A percentile compares a stretch with the other conserved stretches of the same genome.
Evolutionary conservation across 495 filamentous ascomycete species (phyloP).

Genomic region (Aspergillus conjunctus): DNA sequence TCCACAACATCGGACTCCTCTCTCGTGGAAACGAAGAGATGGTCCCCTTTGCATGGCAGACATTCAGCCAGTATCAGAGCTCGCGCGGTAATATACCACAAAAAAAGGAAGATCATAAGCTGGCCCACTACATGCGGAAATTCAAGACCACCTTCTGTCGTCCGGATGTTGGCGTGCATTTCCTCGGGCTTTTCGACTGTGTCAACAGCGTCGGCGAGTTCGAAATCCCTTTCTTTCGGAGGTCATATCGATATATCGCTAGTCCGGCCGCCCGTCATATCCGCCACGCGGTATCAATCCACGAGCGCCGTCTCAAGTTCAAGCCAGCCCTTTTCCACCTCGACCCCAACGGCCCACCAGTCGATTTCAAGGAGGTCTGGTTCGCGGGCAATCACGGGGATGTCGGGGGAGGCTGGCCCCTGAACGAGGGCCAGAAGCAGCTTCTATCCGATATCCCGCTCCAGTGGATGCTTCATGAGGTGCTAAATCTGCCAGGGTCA

Average conservation of each 20-base stretch:
- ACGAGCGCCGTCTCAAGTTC: slow-evolving; percentile 63
- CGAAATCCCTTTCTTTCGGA: slow-evolving; percentile 29
- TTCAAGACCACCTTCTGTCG: slow-evolving; percentile 48
- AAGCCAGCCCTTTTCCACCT: slow-evolving; percentile 63
- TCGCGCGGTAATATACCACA: slow-evolving; percentile 11
- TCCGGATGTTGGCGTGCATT: slow-evolving; percentile 31
- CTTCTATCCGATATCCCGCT: slow-evolving; percentile 41
- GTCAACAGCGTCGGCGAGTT: slow-evolving; percentile 44
- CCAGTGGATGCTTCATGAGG: slow-evolving; percentile 45
- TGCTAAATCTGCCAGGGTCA: slow-evolving; percentile 26
- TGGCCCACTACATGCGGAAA: slow-evolving; percentile 35
- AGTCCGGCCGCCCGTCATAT: slow-evolving; percentile 51
- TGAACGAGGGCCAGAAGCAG: slow-evolving; percentile 30
- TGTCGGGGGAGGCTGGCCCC: slow-evolving; percentile 72
- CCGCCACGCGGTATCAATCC: slow-evolving; percentile 67
- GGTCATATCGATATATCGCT: slow-evolving; percentile 17
- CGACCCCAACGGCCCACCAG: slow-evolving; percentile 43
- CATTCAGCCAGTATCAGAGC: slow-evolving; percentile 20
- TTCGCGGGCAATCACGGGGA: slow-evolving; percentile 73
- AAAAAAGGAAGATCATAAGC: slow-evolving; percentile 25
- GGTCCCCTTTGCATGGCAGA: slow-evolving; percentile 73
- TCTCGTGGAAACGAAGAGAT: slow-evolving; percentile 81
- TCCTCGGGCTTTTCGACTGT: slow-evolving; percentile 50
- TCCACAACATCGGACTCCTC: slow-evolving; percentile 75
- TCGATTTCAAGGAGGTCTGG: slow-evolving; percentile 75